Base-by-base conservation (phyloP, 345 rosid species). In the Clausena lansium region DNA sequence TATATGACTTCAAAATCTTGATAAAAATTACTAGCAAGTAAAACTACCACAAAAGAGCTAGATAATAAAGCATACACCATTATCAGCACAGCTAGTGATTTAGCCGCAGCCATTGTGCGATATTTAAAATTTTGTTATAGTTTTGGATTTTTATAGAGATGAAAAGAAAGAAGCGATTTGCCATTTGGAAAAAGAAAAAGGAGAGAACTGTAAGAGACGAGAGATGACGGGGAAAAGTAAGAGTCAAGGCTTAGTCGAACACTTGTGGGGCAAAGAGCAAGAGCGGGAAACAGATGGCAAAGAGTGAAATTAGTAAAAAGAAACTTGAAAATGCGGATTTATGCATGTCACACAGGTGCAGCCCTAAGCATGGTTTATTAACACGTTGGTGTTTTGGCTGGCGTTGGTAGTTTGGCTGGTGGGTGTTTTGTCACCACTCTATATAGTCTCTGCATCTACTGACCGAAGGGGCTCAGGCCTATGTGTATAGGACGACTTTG, bases 1-100 rank as follows among this genome's bases (percentile, higher is more conserved):
- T 1, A n/a, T n/a, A 75, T 73, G 17, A 88, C 73, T 4, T 79
- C 87, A 41, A 86, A 78, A 45, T 88, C 85, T 22, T 58, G 77
- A 70, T 82, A 36, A 41, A 88, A 83, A 70, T 81, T 83, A 10
- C 70, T 25, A n/a, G 79, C 83, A 9, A 7, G 30, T 4, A 7
- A 57, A 45, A 22, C n/a, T 6, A 62, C 7, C 14, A 38, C 27
- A 25, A 9, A 45, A 28, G 13, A 7, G 67, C 25, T 2, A 25
- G 22, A 68, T 7, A 30, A 62, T 62, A 30, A 62, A 30, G 32
- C 11, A 6, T 17, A 30, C 67, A 30, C 17, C 8, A 62, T 25
- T 6, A 15, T 32, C 9, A 62, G 38, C 38, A 15, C 67, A 15
- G 10, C 22, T 30, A 13, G 15, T 61, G 65, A 13, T 61, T 15